These are phyloP conservation scores for Atractiella rhizophila DNA, from an alignment of 768 basidiomycete genomes.

Conservation along the genomic window DNA sequence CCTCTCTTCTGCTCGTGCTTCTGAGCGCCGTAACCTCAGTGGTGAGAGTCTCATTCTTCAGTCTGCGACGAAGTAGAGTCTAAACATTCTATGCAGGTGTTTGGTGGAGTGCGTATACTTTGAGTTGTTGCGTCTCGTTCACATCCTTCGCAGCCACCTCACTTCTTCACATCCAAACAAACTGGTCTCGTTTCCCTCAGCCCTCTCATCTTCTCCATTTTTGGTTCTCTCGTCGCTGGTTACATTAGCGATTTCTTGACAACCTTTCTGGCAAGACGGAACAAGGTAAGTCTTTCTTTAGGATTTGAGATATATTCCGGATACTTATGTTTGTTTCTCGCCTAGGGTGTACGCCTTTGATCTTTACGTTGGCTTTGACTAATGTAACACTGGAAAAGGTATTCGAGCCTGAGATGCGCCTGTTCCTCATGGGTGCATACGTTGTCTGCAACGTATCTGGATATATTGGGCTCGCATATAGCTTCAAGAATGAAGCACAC, in stretches of 20 bases:
- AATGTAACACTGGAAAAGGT: too few species aligned
- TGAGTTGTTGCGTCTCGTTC: too few species aligned
- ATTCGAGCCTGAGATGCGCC: background rate
- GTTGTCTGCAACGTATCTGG: background rate
- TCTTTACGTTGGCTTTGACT: too few species aligned
- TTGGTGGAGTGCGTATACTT: too few species aligned
- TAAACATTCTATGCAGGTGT: too few species aligned
- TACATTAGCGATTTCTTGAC: background rate
- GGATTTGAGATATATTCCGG: too few species aligned
- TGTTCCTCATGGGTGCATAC: background rate
- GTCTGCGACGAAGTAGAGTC: too few species aligned
- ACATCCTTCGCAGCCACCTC: background rate
- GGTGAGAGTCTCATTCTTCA: too few species aligned
- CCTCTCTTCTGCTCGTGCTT: background rate
- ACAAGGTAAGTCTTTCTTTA: too few species aligned
- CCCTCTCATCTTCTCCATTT: background rate
- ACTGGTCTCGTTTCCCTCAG: background rate
- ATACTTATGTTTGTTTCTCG: too few species aligned
- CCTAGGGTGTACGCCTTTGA: too few species aligned
- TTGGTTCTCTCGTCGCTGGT: background rate
- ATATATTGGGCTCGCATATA: background rate
- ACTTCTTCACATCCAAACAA: background rate
- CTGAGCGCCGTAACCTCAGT: background rate
- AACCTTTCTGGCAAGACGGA: background rate
- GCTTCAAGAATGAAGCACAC: background rate